A percentile compares a stretch with the other conserved stretches of the same genome.
Conservation (phyloP, 306 rosid species). For the Macrotyloma uniflorum region DNA sequence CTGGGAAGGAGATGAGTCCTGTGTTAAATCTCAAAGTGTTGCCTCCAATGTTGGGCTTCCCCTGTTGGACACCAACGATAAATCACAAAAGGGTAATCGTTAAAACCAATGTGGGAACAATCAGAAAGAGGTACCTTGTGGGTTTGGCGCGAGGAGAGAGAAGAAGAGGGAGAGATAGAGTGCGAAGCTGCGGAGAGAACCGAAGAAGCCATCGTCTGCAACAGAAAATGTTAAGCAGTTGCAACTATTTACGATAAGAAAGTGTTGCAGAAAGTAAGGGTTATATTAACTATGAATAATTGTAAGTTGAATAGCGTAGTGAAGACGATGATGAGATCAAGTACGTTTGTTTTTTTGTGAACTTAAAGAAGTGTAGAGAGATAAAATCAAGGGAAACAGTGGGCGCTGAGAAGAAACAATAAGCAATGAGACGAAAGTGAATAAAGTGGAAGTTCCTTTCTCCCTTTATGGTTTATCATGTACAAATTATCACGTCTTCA, state of each 20-base stretch:
- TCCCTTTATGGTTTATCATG: background rate
- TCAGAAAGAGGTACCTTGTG: constrained; percentile 52
- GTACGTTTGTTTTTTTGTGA: background rate
- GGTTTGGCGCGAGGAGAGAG: constrained; percentile 41
- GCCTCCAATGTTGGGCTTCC: constrained; percentile 52
- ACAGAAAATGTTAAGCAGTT: background rate
- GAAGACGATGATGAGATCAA: constrained; percentile 11
- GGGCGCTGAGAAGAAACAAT: constrained; percentile 7
- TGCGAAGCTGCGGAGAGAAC: constrained; percentile 57
- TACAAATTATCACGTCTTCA: background rate
- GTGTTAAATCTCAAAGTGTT: constrained; percentile 50
- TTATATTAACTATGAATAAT: background rate
- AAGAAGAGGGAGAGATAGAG: constrained; percentile 48
- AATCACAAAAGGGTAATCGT: background rate
- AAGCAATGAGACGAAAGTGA: too few relatives aligned
- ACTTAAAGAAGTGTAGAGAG: background rate
- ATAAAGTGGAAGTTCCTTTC: too few relatives aligned
- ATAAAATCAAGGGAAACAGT: background rate
- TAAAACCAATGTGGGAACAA: background rate
- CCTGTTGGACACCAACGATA: constrained; percentile 46
- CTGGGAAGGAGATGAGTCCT: constrained; percentile 39
- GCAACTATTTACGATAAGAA: background rate
- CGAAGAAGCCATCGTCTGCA: constrained; percentile 52
- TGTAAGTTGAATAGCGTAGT: background rate
- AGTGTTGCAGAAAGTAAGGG: background rate